phyloP scores from a whole-genome alignment of 306 rosid genomes.

The Prunus mira region DNA sequence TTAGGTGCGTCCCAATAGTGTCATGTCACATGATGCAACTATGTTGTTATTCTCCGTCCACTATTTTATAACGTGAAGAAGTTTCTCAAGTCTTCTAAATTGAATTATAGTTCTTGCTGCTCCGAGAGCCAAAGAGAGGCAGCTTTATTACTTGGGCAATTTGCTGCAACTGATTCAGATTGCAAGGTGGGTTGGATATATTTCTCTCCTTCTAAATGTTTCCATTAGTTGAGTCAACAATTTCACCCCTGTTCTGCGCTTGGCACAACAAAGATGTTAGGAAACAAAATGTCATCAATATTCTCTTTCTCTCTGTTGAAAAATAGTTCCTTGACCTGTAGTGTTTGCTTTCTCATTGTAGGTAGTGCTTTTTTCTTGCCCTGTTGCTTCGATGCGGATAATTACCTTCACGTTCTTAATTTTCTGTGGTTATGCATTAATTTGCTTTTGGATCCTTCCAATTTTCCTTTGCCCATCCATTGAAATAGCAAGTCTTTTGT shows the following conservation, averaged over 20 bases:
- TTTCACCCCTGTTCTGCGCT: not conserved
- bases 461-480: constrained; percentile 6
- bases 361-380: not conserved
- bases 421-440: constrained; percentile 16
- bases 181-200: constrained; percentile 63
- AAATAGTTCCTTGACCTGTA: not conserved
- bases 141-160: constrained; percentile 95
- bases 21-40: not conserved
- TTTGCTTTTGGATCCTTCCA: not conserved
- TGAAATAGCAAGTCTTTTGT: constrained; percentile 18
- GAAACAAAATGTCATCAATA: not conserved
- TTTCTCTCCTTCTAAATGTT: constrained; percentile 9
- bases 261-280: not conserved
- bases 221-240: not conserved
- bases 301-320: not conserved
- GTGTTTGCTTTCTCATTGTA: not conserved
- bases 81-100: constrained; percentile 11
- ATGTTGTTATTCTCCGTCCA: not conserved
- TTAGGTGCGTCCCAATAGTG: constrained; percentile 47
- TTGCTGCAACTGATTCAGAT: constrained; percentile 98
- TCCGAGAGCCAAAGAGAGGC: constrained; percentile 99
- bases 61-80: not conserved
- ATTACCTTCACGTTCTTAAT: not conserved
- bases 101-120: constrained; percentile 76
- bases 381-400: constrained; percentile 9